Evolutionary conservation across 176 grass and related monocot species (phyloP), one percentile per base, ranked within the genome.

Genomic region (Melocanna baccifera): DNA sequence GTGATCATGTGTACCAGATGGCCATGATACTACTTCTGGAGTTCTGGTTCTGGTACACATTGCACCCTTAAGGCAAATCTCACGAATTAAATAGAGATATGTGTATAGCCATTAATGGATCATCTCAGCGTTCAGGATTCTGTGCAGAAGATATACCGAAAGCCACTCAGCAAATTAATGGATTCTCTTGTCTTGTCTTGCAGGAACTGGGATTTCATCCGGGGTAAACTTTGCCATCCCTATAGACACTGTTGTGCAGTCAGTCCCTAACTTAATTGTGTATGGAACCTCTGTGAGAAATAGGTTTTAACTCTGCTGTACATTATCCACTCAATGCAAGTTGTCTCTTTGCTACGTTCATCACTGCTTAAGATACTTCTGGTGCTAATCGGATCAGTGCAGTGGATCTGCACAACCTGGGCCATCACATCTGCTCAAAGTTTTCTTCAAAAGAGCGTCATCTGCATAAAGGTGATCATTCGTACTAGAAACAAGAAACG

Each of bases 211-310:
- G 56, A 94, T 92, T 15, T 97, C 94, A 32, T 97, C 94, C 14
- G 94, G 94, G 6, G 89, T 97, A 57, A 97, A 97, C 69, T 94
- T 97, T 19, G 94, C 94, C 25, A 94, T 97, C 71, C 91, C 92
- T 5, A 90, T 97, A 29, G 94, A 97, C 79, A 88, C 86, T 45
- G 92, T 92, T 74, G 87, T 88, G 5, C 92, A 71, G 78, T 90
- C 85, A 13, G 82, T 92, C 29, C 94, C 92, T 22, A 90, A 77
- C 66, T 87, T 97, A 32, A 94, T 94, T 66, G 87, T 94, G 7
- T 94, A 97, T 36, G 91, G 91, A 71, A 94, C 89, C 46, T 69
- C 89, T 30, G 87, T 91, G 12, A 94, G 82, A 76, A 89, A 97
- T 76, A 97, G 94, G 70, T 94, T 92, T 90, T 97, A 66, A 85